These are phyloP conservation scores for Colletotrichum trifolii DNA, from an alignment of 2,329 filamentous ascomycete genomes.

Conservation along the genomic window DNA sequence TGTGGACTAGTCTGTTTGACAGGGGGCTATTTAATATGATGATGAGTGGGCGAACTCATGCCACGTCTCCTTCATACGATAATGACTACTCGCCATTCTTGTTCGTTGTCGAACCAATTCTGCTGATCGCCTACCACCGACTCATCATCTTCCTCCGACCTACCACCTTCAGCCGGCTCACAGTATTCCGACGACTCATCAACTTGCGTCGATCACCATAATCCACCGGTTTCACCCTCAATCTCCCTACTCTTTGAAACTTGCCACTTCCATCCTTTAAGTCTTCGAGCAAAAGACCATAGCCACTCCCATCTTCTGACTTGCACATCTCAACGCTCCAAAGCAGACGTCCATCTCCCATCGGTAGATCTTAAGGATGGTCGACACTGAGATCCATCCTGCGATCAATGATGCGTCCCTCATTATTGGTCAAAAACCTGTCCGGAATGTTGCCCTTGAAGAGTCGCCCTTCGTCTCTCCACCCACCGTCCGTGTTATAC, in stretches of 20 bases:
- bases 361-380: neutral
- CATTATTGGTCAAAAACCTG: too few relatives aligned
- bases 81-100: neutral
- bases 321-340: constrained; percentile 19
- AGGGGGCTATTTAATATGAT: too few relatives aligned
- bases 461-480: neutral
- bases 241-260: neutral
- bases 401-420: neutral
- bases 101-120: neutral
- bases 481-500: neutral
- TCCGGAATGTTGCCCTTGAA: neutral
- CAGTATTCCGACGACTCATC: too few relatives aligned
- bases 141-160: too few relatives aligned
- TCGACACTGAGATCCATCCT: neutral
- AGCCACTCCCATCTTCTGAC: neutral
- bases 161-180: too few relatives aligned
- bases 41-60: too few relatives aligned
- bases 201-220: too few relatives aligned
- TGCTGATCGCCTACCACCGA: neutral
- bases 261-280: rapidly evolving
- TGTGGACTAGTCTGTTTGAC: too few relatives aligned
- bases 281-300: neutral
- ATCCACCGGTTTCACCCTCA: neutral
- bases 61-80: neutral
- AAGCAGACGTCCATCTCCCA: neutral